Percentiles rank a stretch among this genome's conserved stretches.
Conservation (phyloP, 2,329 filamentous ascomycete species). For the Aspergillus chevalieri region DNA sequence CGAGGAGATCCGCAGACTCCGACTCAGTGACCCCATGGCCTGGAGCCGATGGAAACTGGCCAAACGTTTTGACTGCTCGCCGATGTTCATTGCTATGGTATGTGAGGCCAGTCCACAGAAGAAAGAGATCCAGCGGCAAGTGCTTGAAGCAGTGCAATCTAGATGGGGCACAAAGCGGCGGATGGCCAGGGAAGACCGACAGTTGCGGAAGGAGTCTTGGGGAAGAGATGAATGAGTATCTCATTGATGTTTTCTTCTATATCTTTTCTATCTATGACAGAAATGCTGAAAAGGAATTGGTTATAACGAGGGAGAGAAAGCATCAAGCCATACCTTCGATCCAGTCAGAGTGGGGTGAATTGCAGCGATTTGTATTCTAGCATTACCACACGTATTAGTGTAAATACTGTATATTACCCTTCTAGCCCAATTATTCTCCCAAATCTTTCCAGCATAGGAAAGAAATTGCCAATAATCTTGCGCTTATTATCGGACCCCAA, state of each 20-base stretch:
- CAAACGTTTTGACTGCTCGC: slow-evolving; percentile 57
- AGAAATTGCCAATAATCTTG: no score
- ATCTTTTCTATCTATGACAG: not conserved
- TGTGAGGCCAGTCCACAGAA: slow-evolving; percentile 48
- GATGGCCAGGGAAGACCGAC: slow-evolving; percentile 56
- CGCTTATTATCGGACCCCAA: no score
- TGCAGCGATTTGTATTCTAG: not conserved
- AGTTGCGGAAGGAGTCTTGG: slow-evolving; percentile 56
- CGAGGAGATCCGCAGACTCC: slow-evolving; percentile 53
- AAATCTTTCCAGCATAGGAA: not conserved
- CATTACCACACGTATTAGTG: not conserved
- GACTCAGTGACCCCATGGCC: slow-evolving; percentile 49
- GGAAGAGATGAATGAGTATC: slow-evolving; percentile 49
- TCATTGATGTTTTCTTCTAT: not conserved
- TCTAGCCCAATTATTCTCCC: not conserved
- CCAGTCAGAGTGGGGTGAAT: not conserved
- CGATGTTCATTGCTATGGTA: slow-evolving; percentile 57
- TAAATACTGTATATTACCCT: not conserved
- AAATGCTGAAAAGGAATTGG: not conserved
- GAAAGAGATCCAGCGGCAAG: slow-evolving; percentile 41
- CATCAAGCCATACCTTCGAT: no score
- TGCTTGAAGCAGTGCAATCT: slow-evolving; percentile 50
- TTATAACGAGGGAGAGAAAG: not conserved
- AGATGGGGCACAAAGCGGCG: slow-evolving; percentile 56
- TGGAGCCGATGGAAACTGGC: slow-evolving; percentile 58